phyloP scores from a whole-genome alignment of 1,139 yeast species.

The Saccharomycopsis crataegensis region DNA sequence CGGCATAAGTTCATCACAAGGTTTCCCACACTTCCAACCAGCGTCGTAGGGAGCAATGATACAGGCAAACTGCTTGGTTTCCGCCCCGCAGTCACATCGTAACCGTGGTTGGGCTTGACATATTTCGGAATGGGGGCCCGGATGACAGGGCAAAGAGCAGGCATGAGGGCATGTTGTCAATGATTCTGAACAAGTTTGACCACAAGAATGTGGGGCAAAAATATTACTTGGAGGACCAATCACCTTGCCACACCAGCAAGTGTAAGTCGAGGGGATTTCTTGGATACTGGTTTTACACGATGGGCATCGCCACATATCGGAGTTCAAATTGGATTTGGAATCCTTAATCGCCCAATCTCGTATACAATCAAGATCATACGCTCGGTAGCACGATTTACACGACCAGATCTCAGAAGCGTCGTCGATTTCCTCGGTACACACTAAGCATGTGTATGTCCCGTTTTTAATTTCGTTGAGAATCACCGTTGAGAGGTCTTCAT shows the following conservation, averaged over 20 bases:
- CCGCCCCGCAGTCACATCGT: conserved; percentile 70
- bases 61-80: conserved; percentile 62
- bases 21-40: conserved; percentile 64
- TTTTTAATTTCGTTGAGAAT: conserved; percentile 48
- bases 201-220: conserved; percentile 80
- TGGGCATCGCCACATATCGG: conserved; percentile 74
- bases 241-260: conserved; percentile 89
- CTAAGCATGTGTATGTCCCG: conserved; percentile 70
- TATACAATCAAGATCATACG: conserved; percentile 75
- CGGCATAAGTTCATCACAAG: conserved; percentile 51
- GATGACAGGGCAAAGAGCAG: conserved; percentile 75
- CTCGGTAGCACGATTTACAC: conserved; percentile 65
- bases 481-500: conserved; percentile 25
- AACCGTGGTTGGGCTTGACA: conserved; percentile 71
- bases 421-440: conserved; percentile 78
- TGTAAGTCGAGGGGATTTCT: conserved; percentile 51
- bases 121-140: conserved; percentile 74
- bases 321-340: conserved; percentile 39
- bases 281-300: conserved; percentile 58
- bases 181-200: conserved; percentile 62
- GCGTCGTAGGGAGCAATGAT: conserved; percentile 56
- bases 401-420: conserved; percentile 65
- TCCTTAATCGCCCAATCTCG: conserved; percentile 77
- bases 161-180: conserved; percentile 62
- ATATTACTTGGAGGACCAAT: conserved; percentile 57